Evolutionary conservation across 2,329 filamentous ascomycete genomes (phyloP), one percentile per base, ranked within the genome.

Genomic region (Herpotrichia juniperi): DNA sequence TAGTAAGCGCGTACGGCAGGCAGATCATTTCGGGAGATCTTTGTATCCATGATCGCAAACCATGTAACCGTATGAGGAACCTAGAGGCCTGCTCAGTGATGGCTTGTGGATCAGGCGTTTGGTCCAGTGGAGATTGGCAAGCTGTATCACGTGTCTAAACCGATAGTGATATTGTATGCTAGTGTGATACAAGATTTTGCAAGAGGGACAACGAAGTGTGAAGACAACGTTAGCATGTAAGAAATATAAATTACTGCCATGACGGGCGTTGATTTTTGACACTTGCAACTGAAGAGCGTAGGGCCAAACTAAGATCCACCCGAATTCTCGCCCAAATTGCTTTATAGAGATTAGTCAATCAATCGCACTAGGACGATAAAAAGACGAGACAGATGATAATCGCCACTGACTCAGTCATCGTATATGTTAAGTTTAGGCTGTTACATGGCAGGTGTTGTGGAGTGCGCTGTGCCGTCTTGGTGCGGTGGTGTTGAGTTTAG

Each of bases 401-500:
- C 42, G 42, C 48, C 48, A 46, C 42, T 10, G 42, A 37, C 43
- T 34, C 43, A 35, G 50, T 12, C n/a, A 17, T 48, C 17, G 4
- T 52, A 37, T 22, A 44, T 19, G 16, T 45, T 17, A 26, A 19
- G 11, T 34, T 49, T 35, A 51, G 51, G 46, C 51, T 53, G 46
- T 16, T 24, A 25, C 25, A 19, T 22, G 37, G 37, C 21, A 40
- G 37, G 37, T 40, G 21, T 40, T 25, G 21, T 7, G 8, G 11
- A 5, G 16, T 37, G 26, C 17, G 34, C 17, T 19, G 17, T 37
- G 34, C 34, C 7, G 30, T 37, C 10, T 46, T 19, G 46, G 34
- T 46, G 46, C 26, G 17, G 39, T 57, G 51, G 28, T 24, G 46
- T 52, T 49, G 37, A 49, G 37, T 51, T 48, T 57, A 48, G 39